These are phyloP conservation scores for Aspergillus caelatus DNA, from an alignment of 2,329 filamentous ascomycete species.

Conservation along the genomic window DNA sequence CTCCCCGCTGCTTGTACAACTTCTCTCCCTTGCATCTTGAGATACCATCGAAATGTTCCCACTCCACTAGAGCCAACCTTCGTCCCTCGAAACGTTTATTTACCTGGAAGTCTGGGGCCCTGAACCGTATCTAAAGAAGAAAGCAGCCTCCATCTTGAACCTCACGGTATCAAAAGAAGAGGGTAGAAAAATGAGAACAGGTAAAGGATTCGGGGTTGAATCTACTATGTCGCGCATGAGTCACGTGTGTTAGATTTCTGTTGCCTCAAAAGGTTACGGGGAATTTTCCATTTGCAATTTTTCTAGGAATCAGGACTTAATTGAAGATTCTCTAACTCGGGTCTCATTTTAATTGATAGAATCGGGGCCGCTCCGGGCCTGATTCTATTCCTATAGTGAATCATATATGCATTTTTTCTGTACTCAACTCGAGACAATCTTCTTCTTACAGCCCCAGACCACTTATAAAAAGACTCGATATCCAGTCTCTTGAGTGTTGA, in stretches of 20 bases:
- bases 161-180: background rate
- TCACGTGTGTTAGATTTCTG: background rate
- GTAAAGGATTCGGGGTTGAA: background rate
- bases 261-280: background rate
- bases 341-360: no score
- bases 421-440: background rate
- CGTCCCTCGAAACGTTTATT: no score
- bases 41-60: no score
- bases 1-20: no score
- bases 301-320: no score
- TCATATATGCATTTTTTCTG: no score
- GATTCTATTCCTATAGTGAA: background rate
- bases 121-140: no score
- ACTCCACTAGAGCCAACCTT: no score
- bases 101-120: no score
- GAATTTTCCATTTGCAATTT: background rate
- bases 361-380: background rate
- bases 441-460: background rate
- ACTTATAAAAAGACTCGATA: background rate
- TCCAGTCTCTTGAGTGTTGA: background rate
- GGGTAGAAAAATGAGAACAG: background rate
- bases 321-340: no score
- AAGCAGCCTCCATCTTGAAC: background rate
- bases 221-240: background rate
- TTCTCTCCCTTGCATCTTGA: background rate